phyloP scores from a whole-genome alignment of 2,329 filamentous ascomycete genomes.

The Blumeriella jaapii region DNA sequence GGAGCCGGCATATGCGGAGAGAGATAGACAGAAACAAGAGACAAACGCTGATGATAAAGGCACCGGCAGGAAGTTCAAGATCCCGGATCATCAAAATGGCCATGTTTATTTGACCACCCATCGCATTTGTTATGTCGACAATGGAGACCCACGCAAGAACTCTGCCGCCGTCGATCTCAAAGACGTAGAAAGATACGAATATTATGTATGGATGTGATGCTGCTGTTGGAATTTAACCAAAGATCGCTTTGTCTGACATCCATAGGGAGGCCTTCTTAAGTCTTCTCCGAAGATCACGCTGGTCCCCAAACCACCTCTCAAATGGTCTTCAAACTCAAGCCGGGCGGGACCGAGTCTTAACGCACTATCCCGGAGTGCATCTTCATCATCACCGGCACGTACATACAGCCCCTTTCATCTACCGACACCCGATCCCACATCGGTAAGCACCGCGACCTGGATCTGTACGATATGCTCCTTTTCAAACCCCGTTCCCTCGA shows the following conservation, averaged over 20 bases:
- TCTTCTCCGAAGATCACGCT: slow-evolving; percentile 91
- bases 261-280: slow-evolving; percentile 78
- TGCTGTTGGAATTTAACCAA: background rate
- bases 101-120: slow-evolving; percentile 96
- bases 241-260: slow-evolving; percentile 14
- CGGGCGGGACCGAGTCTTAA: slow-evolving; percentile 38
- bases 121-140: slow-evolving; percentile 89
- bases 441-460: slow-evolving; percentile 65
- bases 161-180: slow-evolving; percentile 81
- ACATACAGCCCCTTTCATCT: slow-evolving; percentile 34
- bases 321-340: slow-evolving; percentile 48
- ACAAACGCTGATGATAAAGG: slow-evolving; percentile 3
- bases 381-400: slow-evolving; percentile 37
- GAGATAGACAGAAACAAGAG: background rate
- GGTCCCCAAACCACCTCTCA: slow-evolving; percentile 68
- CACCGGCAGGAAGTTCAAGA: slow-evolving; percentile 71
- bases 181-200: slow-evolving; percentile 82
- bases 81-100: slow-evolving; percentile 86
- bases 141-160: slow-evolving; percentile 70
- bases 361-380: slow-evolving; percentile 35
- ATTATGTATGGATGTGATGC: slow-evolving; percentile 54
- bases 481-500: slow-evolving; percentile 83
- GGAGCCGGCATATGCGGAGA: slow-evolving; percentile 8
- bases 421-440: slow-evolving; percentile 35
- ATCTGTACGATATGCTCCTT: slow-evolving; percentile 94